Base-by-base conservation (phyloP, 495 filamentous ascomycete species). In the Penicillium crystallinum region DNA sequence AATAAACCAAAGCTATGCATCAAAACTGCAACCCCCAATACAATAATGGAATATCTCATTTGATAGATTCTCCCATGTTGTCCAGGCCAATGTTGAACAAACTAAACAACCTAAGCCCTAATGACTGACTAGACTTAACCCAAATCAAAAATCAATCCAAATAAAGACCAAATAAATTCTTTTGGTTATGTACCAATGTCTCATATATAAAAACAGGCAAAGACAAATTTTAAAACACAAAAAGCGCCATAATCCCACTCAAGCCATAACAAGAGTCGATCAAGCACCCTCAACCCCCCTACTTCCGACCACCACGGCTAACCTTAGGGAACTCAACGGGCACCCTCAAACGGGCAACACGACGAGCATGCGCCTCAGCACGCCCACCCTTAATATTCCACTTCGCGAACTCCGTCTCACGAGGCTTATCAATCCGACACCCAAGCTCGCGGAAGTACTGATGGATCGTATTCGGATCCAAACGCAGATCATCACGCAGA, bases 371-470 rank as follows among this genome's bases (percentile, higher is more conserved):
- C 3, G 80, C 82, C 60, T 85, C 82, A 4, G 79, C 80, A 64
- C 83, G 85, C 12, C 77, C 77, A 51, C 82, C 69, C 56, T 74
- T 75, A 30, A 80, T 61, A 21, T 65, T 65, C 65, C 68, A 70
- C 43, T 69, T 75, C 15, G 40, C 59, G 44, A 65, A 71, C 58
- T 81, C 76, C 0, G 62, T 53, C 49, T 77, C 75, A 18, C 68
- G 66, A 14, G 73, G 71, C 56, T 61, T 60, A 31, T 73, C 66
- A 39, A 77, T 58, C 2, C 65, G 55, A 53, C 88, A 92, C 2
- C 93, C 93, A 59, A 98, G 78, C 64, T 96, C 91, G 29, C 74
- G 68, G 77, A 91, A 96, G 62, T 91, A 91, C 57, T 74, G 69
- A 45, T 52, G 44, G 19, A 74, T 59, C 61, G 81, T 75, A 58